Evolutionary conservation across 2,329 filamentous ascomycete genomes (phyloP), one percentile per base, ranked within the genome.

Genomic region (Diaporthe humulicola): DNA sequence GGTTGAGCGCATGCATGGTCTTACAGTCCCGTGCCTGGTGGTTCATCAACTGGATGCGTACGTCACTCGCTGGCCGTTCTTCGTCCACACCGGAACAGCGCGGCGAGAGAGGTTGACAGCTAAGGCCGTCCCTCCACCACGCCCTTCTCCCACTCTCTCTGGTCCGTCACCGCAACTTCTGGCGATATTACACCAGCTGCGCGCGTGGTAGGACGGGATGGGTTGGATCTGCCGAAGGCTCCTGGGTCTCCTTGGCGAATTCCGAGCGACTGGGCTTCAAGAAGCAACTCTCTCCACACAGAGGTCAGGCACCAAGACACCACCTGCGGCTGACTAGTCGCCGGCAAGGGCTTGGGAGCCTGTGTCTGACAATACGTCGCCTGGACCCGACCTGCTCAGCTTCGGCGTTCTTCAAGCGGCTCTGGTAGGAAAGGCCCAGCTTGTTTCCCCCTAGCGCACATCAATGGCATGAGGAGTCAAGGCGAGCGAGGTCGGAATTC

Each of bases 1-100:
- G 73, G 73, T 52, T 71, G 66, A 64, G 56, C 67, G 72, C 72
- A 74, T 74, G 72, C 72, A 74, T 74, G 33, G 72, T 70, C 72
- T 74, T 36, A 70, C 45, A 61, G 73, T 71, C 73, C 38, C 66
- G 73, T 71, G 70, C 48, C 19, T 58, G 19, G 70, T 50, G 45
- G 45, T 33, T 52, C 19, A 45, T 33, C 57, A 48, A 25, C 52
- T 52, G 30, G 10, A n/a, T 42, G 64, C 45, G 61, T 42, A 64
- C 56, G 30, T 54, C 17, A 57, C 42, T 66, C 52, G 64, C 70
- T 54, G 61, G 50, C 36, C 45, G 57, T 45, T 36, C 30, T 38
- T 60, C 36, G 38, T n/a, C 17, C 50, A 45, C 2, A 5, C 28
- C 22, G 45, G n/a, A n/a, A 67, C 28, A 28, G 15, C 28, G 42